Conservation (phyloP, 1,284 basidiomycete species). For the Peniophora sp. region DNA sequence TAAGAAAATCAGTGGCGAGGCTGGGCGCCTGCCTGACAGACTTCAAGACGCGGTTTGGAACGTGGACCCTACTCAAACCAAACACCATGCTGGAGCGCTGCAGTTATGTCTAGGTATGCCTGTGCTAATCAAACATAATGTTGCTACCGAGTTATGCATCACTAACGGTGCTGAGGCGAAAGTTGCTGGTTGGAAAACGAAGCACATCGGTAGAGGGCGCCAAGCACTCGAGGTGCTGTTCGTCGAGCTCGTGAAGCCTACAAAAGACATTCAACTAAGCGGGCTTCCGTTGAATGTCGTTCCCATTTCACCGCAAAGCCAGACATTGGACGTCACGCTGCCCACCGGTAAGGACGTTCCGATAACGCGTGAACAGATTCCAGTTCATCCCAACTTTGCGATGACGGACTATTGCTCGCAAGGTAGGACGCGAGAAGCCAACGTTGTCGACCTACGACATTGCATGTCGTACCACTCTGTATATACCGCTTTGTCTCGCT, state of each 20-base stretch:
- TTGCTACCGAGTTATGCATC: constrained; percentile 28
- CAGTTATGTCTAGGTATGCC: constrained; percentile 30
- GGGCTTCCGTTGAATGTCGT: constrained; percentile 31
- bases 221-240: constrained; percentile 24
- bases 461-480: background rate
- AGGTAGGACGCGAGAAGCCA: background rate
- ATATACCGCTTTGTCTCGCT: background rate
- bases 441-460: background rate
- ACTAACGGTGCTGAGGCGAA: constrained; percentile 33
- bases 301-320: constrained; percentile 17
- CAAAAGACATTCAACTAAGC: constrained; percentile 19
- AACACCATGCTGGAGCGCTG: constrained; percentile 21
- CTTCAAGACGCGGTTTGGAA: constrained; percentile 22
- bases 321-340: too few species aligned
- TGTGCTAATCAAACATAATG: constrained; percentile 28
- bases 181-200: constrained; percentile 24
- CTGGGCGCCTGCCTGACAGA: constrained; percentile 2
- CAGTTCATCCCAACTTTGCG: background rate
- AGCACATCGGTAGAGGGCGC: constrained; percentile 7
- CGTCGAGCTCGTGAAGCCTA: constrained; percentile 24
- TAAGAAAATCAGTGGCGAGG: background rate
- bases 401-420: background rate
- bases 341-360: too few species aligned
- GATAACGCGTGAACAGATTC: too few species aligned
- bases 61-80: constrained; percentile 12